A percentile compares a stretch with the other conserved stretches of the same genome.
phyloP scores from a whole-genome alignment of 352 stramenopile genomes.

The Globisporangium polare region DNA sequence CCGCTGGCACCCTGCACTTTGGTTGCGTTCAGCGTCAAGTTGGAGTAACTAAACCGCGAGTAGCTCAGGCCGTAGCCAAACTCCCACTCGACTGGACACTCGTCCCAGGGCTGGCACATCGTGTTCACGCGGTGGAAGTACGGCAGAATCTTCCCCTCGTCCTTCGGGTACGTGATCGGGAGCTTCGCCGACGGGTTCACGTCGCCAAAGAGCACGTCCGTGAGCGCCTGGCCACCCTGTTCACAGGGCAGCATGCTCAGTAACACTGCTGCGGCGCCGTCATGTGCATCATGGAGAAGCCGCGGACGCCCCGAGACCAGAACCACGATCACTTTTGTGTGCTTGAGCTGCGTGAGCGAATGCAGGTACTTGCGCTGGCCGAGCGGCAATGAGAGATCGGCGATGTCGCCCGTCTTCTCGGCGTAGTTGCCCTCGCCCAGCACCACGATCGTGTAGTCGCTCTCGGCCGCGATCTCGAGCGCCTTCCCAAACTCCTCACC shows the following conservation, averaged over 20 bases:
- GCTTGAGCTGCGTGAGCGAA: slow-evolving; percentile 40
- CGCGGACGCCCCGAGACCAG: slow-evolving; percentile 64
- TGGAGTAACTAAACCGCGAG: slow-evolving; percentile 52
- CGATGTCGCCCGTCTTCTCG: slow-evolving; percentile 79
- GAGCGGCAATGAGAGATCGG: slow-evolving; percentile 42
- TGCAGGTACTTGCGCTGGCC: slow-evolving; percentile 63
- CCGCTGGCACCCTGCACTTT: slow-evolving; percentile 21
- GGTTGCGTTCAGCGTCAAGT: slow-evolving; percentile 41
- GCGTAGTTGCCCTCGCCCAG: slow-evolving; percentile 80
- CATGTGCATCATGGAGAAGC: slow-evolving; percentile 42
- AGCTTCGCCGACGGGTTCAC: slow-evolving; percentile 71
- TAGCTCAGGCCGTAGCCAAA: slow-evolving; percentile 77
- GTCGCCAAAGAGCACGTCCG: slow-evolving; percentile 60
- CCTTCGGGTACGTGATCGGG: slow-evolving; percentile 73
- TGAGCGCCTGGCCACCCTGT: slow-evolving; percentile 68
- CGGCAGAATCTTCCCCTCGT: slow-evolving; percentile 39
- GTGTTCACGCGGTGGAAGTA: slow-evolving; percentile 75
- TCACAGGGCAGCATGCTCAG: slow-evolving; percentile 74
- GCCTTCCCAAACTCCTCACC: slow-evolving; percentile 34
- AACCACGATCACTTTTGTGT: slow-evolving; percentile 67
- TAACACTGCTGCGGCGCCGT: slow-evolving; percentile 51
- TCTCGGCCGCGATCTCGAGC: slow-evolving; percentile 38
- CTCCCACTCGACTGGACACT: slow-evolving; percentile 53
- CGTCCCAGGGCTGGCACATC: slow-evolving; percentile 41
- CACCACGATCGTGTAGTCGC: slow-evolving; percentile 67